A percentile compares a stretch with the other conserved stretches of the same genome.
These are phyloP conservation scores for Areca catechu DNA, from an alignment of 176 grass and related monocot genomes.

Conservation along the genomic window DNA sequence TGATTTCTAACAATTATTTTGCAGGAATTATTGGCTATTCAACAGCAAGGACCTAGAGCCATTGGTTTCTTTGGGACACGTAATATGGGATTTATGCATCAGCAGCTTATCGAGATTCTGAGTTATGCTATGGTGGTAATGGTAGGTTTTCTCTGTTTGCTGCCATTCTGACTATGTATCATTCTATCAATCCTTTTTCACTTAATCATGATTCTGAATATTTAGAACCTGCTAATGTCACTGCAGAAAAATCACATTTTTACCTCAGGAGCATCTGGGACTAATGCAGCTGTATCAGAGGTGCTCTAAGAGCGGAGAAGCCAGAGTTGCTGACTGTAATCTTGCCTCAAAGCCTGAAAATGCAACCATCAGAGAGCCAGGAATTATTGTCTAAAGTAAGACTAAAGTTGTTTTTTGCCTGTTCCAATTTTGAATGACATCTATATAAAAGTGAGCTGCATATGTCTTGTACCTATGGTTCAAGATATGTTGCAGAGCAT, in stretches of 20 bases:
- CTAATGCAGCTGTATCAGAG: slow-evolving; percentile 99
- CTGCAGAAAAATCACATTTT: slow-evolving; percentile 99
- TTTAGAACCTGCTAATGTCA: slow-evolving; percentile 15
- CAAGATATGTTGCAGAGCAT: too few species aligned
- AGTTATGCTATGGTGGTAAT: slow-evolving; percentile 99
- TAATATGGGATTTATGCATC: slow-evolving; percentile 98
- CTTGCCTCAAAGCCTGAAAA: slow-evolving; percentile 93
- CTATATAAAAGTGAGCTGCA: too few species aligned
- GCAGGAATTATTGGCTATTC: slow-evolving; percentile 94
- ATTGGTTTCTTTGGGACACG: slow-evolving; percentile 99
- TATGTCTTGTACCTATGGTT: too few species aligned
- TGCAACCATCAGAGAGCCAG: slow-evolving; percentile 91
- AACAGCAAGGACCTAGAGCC: slow-evolving; percentile 86
- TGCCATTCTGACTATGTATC: neutral
- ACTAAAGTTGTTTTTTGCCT: too few species aligned
- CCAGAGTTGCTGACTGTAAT: slow-evolving; percentile 97
- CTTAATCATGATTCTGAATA: neutral
- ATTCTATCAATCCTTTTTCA: too few species aligned
- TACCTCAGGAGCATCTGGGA: slow-evolving; percentile 93
- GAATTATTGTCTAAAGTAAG: slow-evolving; percentile 93
- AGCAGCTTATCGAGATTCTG: slow-evolving; percentile 98
- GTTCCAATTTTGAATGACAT: too few species aligned
- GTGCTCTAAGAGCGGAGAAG: slow-evolving; percentile 97
- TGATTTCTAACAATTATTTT: slow-evolving; percentile 2
- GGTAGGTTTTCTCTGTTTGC: slow-evolving; percentile 23